Conservation (phyloP, 2,329 filamentous ascomycete species). For the Arthrobotrys musiformis region DNA sequence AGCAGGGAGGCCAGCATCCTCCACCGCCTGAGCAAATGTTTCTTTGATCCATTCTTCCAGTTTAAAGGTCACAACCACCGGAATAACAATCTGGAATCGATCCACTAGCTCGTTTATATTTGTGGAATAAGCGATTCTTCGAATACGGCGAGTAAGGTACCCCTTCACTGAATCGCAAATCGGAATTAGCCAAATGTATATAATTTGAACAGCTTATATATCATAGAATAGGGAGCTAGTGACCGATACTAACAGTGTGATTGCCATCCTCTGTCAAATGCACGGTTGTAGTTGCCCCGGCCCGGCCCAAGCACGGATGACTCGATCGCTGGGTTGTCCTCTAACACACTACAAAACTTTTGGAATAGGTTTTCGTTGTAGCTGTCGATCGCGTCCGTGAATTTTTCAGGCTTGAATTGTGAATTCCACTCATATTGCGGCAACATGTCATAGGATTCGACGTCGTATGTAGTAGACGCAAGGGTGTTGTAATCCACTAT, state of each 20-base stretch:
- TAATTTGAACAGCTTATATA: constrained; percentile 21
- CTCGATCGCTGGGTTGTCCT: constrained; percentile 9
- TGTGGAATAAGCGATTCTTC: constrained; percentile 55
- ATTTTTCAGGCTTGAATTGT: constrained; percentile 22
- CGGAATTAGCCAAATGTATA: not conserved
- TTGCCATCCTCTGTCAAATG: not conserved
- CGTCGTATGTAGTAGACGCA: constrained; percentile 50
- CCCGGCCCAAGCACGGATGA: not conserved
- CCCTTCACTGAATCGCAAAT: constrained; percentile 32
- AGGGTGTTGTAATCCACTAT: constrained; percentile 40
- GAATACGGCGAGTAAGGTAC: constrained; percentile 59
- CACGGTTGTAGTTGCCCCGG: not conserved
- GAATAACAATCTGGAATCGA: constrained; percentile 57
- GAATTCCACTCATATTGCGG: constrained; percentile 58
- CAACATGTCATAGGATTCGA: constrained; percentile 57
- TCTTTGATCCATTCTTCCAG: constrained; percentile 56
- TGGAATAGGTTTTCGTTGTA: constrained; percentile 57
- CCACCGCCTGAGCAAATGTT: constrained; percentile 42
- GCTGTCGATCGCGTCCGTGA: constrained; percentile 49
- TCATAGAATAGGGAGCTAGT: not conserved
- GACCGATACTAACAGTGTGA: constrained; percentile 35
- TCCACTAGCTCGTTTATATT: constrained; percentile 53
- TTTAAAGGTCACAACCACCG: constrained; percentile 39
- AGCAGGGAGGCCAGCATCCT: constrained; percentile 27
- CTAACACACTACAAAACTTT: constrained; percentile 36